Percentiles rank a stretch among this genome's conserved stretches.
Conservation (phyloP, 225 moss, liverwort and hornwort genomes). For the Marchantia paleacea region DNA sequence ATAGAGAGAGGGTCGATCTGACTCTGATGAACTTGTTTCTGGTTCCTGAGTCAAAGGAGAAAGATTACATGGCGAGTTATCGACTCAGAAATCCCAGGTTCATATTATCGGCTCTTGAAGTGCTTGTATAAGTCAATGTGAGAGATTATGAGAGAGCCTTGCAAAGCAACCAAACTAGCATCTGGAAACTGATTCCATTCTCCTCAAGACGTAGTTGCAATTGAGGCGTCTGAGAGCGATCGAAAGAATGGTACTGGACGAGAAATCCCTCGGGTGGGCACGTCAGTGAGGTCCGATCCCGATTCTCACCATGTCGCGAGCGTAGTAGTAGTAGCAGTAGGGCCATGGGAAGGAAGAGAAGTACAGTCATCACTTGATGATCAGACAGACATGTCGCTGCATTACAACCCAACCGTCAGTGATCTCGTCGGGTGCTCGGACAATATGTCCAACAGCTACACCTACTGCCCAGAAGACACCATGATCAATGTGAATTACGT, state of each 20-base stretch:
- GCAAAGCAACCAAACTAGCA: not conserved
- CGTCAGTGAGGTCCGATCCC: conserved; percentile 17
- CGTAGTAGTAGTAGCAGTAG: not conserved
- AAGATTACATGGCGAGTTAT: not conserved
- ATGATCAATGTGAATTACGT: conserved; percentile 1
- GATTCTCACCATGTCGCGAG: conserved; percentile 10
- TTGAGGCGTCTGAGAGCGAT: not conserved
- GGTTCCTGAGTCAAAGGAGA: conserved; percentile 5
- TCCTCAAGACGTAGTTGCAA: not conserved
- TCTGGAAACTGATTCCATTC: not conserved
- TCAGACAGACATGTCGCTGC: conserved; percentile 18
- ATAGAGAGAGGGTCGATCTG: not conserved
- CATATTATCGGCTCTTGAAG: not conserved
- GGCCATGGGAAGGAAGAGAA: not conserved
- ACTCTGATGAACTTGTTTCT: conserved; percentile 2
- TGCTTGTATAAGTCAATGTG: not conserved
- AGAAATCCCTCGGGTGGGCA: not conserved
- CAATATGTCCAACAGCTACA: conserved; percentile 24
- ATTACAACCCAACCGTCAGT: not conserved
- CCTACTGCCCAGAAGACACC: conserved; percentile 12
- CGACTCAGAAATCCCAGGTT: not conserved
- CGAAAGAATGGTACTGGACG: not conserved
- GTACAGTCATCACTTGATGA: not conserved
- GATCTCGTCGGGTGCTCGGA: conserved; percentile 5
- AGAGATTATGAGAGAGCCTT: not conserved